Conservation (phyloP, 805 yeast genomes). For the Saturnispora sekii region DNA sequence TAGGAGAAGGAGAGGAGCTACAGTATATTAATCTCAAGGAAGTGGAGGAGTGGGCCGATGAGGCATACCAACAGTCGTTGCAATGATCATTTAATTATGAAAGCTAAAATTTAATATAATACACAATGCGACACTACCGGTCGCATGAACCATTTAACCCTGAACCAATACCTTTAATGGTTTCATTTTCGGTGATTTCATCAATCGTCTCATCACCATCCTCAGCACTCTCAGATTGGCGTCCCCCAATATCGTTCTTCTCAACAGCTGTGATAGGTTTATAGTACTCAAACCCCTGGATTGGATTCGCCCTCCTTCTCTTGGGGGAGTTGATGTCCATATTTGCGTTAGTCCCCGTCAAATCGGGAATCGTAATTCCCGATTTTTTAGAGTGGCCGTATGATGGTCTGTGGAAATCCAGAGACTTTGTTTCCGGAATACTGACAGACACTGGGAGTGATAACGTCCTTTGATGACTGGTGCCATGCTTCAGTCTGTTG, state of each 20-base stretch:
- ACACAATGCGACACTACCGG: neutral
- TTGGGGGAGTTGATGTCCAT: neutral
- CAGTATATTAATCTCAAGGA: conserved; percentile 41
- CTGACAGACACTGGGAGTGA: conserved; percentile 32
- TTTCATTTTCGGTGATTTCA: conserved; percentile 1
- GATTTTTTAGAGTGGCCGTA: conserved; percentile 19
- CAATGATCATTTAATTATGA: neutral
- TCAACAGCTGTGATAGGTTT: neutral
- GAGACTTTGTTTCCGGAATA: conserved; percentile 24
- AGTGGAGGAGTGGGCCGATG: conserved; percentile 50
- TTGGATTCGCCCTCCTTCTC: neutral
- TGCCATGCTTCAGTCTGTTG: conserved; percentile 20
- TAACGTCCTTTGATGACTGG: conserved; percentile 29
- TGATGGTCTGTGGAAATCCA: conserved; percentile 21
- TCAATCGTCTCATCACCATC: neutral
- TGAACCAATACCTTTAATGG: neutral
- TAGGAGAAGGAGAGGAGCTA: conserved; percentile 30
- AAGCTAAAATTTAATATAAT: neutral
- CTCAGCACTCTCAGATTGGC: neutral
- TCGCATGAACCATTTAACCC: neutral
- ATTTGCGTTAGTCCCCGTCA: conserved; percentile 6
- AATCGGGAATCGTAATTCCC: conserved; percentile 16
- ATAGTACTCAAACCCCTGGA: conserved; percentile 7
- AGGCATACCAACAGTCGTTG: conserved; percentile 25
- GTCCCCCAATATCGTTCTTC: neutral